Conservation (phyloP, 768 basidiomycete species). For the Russula compacta region DNA sequence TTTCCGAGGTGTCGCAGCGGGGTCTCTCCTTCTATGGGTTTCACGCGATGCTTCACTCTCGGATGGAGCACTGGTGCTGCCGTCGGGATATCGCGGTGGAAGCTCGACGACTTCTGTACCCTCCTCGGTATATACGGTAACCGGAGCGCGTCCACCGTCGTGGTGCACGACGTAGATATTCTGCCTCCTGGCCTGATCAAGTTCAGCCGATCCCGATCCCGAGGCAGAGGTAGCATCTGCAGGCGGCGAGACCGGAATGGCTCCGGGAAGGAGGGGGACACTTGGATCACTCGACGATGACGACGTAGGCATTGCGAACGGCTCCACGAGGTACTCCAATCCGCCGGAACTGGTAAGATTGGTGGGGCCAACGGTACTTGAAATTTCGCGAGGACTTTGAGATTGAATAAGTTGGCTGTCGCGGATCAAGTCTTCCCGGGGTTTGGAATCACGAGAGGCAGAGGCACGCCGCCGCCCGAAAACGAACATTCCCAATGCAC, state of each 20-base stretch:
- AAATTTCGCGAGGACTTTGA: background rate
- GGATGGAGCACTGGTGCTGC: background rate
- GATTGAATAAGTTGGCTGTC: background rate
- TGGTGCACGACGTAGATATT: constrained; percentile 53
- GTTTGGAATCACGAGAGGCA: too few species aligned
- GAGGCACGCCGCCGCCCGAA: background rate
- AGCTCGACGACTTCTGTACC: constrained; percentile 53
- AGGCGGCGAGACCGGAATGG: background rate
- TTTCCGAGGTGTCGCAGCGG: constrained; percentile 5
- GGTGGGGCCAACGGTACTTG: background rate
- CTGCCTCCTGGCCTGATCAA: constrained; percentile 19
- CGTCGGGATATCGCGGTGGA: constrained; percentile 39
- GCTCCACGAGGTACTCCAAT: constrained; percentile 17
- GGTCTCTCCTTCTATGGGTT: background rate
- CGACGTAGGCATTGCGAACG: constrained; percentile 12
- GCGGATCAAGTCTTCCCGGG: background rate
- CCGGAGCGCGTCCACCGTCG: constrained; percentile 47
- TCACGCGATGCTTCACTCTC: background rate
- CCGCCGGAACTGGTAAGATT: background rate
- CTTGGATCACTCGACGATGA: background rate
- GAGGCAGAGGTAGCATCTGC: constrained; percentile 5
- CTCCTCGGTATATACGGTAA: constrained; percentile 47
- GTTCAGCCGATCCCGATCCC: constrained; percentile 4
- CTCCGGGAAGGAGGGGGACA: background rate
- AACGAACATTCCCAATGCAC: constrained; percentile 15